Evolutionary conservation across 2,329 filamentous ascomycete species (phyloP).

Genomic region (Tolypocladium cylindrosporum): DNA sequence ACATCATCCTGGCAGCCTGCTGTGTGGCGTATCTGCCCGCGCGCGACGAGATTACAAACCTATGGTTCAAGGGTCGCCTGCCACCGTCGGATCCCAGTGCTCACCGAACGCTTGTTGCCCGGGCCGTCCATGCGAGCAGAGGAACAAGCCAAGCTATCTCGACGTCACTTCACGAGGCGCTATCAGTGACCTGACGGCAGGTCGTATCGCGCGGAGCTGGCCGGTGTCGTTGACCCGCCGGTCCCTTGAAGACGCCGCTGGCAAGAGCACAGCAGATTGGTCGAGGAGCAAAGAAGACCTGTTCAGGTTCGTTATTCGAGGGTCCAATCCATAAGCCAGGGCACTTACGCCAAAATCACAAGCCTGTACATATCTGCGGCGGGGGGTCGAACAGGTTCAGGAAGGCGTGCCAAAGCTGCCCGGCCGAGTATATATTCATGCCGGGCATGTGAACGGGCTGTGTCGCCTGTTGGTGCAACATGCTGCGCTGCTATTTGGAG

Average conservation of each 20-base stretch:
- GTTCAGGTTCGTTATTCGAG: background rate
- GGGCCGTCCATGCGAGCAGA: slow-evolving; percentile 31
- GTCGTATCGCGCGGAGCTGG: background rate
- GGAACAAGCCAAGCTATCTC: slow-evolving; percentile 21
- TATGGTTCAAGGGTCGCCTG: slow-evolving; percentile 78
- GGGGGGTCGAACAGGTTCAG: background rate
- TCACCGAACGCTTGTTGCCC: slow-evolving; percentile 24
- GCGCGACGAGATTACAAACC: slow-evolving; percentile 83
- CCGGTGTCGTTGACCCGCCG: background rate
- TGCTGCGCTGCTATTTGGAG: background rate
- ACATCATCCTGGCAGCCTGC: slow-evolving; percentile 68
- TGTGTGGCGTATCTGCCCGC: slow-evolving; percentile 82
- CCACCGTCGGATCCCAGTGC: slow-evolving; percentile 26
- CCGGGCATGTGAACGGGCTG: background rate
- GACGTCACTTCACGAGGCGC: slow-evolving; percentile 25
- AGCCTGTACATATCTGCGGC: background rate
- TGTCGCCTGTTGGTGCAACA: background rate
- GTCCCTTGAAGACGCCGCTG: too few relatives aligned
- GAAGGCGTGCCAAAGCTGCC: background rate
- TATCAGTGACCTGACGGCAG: slow-evolving; percentile 3
- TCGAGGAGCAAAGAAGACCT: background rate
- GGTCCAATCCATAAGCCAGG: background rate
- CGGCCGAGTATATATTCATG: background rate
- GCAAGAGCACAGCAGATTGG: background rate
- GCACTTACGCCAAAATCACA: background rate